Evolutionary conservation across 495 filamentous ascomycete genomes (phyloP).

Genomic region (Talaromyces trachyspermus): DNA sequence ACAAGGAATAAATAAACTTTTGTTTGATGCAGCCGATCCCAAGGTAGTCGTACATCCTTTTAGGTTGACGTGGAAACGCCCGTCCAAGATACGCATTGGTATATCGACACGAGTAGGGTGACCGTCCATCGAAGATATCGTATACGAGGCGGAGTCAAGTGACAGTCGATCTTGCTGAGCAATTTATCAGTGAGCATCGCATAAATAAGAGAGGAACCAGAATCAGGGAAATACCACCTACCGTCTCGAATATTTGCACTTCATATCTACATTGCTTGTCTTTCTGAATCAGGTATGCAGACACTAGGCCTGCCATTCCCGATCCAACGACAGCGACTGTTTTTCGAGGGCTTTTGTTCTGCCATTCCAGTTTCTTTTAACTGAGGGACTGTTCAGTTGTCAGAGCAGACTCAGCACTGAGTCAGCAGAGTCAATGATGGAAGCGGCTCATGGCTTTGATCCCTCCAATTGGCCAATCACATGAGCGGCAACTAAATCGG

Average conservation of each 20-base stretch:
- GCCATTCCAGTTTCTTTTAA: no score
- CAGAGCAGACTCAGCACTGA: no score
- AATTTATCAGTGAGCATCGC: not conserved
- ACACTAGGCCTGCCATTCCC: constrained; percentile 47
- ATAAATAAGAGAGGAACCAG: not conserved
- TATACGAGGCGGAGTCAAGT: constrained; percentile 33
- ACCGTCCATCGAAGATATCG: constrained; percentile 15
- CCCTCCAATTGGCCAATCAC: no score
- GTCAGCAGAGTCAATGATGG: no score
- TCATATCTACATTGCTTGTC: constrained; percentile 34
- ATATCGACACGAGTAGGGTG: constrained; percentile 34
- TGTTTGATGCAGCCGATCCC: constrained; percentile 31
- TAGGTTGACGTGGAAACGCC: constrained; percentile 39
- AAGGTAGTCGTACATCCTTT: not conserved
- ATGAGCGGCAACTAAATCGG: no score
- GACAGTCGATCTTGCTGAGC: constrained; percentile 29
- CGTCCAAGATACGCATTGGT: constrained; percentile 52
- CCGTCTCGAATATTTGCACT: constrained; percentile 43
- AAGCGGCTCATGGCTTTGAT: no score
- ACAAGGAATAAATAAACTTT: constrained; percentile 40
- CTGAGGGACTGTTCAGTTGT: no score
- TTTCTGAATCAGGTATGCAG: constrained; percentile 40
- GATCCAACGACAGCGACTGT: constrained; percentile 46
- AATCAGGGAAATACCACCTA: constrained; percentile 11
- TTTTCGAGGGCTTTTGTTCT: no score